Base-by-base conservation (phyloP, 2,329 filamentous ascomycete genomes). In the Graphilbum ipis-grandicollis region DNA sequence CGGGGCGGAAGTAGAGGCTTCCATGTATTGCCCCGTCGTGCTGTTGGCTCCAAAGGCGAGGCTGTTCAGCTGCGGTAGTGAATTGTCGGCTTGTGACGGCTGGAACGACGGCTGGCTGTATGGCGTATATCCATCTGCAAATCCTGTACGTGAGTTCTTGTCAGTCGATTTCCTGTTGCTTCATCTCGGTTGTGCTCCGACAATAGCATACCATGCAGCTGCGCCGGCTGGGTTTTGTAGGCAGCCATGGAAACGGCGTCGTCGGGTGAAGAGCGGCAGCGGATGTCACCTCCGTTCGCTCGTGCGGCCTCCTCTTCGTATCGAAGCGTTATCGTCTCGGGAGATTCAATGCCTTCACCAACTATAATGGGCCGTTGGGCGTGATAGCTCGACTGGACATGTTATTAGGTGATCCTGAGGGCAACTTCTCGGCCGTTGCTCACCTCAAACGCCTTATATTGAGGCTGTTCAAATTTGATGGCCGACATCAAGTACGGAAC, bases 131-230 rank as follows among this genome's bases (percentile, higher is more conserved):
- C 65, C 51, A 46, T 72, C 68, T 52, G 50, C 37, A 45, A 55
- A 56, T 40, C 47, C 52, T 54, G 36, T 22, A n/a, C n/a, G n/a
- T n/a, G n/a, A n/a, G n/a, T n/a, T n/a, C n/a, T n/a, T n/a, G n/a
- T n/a, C n/a, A n/a, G n/a, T n/a, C n/a, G n/a, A n/a, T n/a, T n/a
- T n/a, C n/a, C n/a, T n/a, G n/a, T n/a, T n/a, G n/a, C n/a, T n/a
- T n/a, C n/a, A n/a, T n/a, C n/a, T n/a, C n/a, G n/a, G n/a, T n/a
- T n/a, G n/a, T n/a, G n/a, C n/a, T n/a, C n/a, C n/a, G n/a, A n/a
- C n/a, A n/a, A n/a, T n/a, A n/a, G n/a, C n/a, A n/a, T 65, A 92
- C 85, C 80, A 60, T 88, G 79, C 63, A 86, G 71, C 56, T 78
- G 79, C 56, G 78, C 67, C 58, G 75, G 66, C 56, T 79, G 74